Evolutionary conservation across 1,284 basidiomycete species (phyloP), one percentile per base, ranked within the genome.

Genomic region (Rhizoctonia solani): DNA sequence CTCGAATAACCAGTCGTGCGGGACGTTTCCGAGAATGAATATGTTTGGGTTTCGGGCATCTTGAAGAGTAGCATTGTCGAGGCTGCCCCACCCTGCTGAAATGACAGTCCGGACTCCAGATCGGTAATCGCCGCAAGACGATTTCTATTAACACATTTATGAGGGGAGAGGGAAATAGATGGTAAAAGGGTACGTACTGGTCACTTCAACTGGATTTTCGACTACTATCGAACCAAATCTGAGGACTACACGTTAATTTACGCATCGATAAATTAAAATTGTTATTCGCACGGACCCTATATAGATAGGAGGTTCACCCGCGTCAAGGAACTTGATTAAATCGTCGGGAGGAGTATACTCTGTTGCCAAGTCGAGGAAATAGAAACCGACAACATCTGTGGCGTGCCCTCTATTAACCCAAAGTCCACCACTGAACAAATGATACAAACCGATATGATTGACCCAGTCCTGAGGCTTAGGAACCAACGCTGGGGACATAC

Each of bases 1-100:
- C 37, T 82, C 82, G 71, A 89, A 89, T 4, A 90, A 77, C 87
- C 87, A 90, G 74, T 89, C 87, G 73, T 89, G 87, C 0, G 87
- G 86, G 0, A 89, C 81, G 14, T 81, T 73, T 21, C 73, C 69
- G 11, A 88, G 79, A 42, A 87, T 83, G 75, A 85, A 86, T 16
- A 88, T 78, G 68, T 84, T 79, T 0, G 81, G 72, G 3, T 84
- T 81, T 9, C 84, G 75, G n/a, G 77, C 70, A 6, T 41, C 14
- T 9, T 37, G 2, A 19, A 65, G 37, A 5, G 50, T 42, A 11
- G 76, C 73, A 3, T 79, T 81, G 2, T 85, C 85, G 0, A 87
- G 75, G 0, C 83, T 82, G 14, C 84, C 84, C 85, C 86, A 87
- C 34, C 85, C 85, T 2, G 85, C 82, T 9, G 83, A 85, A 58